Base-by-base conservation (phyloP, 2,329 filamentous ascomycete species). In the Penicillium griseofulvum region DNA sequence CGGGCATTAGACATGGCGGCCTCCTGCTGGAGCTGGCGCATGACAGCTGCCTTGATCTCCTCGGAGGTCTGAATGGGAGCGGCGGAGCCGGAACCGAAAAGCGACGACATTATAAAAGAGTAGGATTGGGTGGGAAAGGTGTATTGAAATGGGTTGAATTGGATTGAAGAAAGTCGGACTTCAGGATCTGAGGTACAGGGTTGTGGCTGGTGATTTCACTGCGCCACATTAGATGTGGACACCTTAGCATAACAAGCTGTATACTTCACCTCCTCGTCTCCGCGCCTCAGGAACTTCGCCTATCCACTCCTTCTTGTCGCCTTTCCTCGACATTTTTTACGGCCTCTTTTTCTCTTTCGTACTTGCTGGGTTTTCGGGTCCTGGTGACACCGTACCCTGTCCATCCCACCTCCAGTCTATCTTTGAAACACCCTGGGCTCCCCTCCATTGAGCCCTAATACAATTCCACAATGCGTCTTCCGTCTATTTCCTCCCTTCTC, bases 1-100 rank as follows among this genome's bases (percentile, higher is more conserved):
- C 84, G 82, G 43, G 87, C 87, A 66, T 91, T 91, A 66, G 78
- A 80, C 64, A 89, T 78, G 72, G 85, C 86, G 59, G 83, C 79
- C 74, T 89, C 84, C 60, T 81, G 73, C 70, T 83, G 81, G 61
- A 89, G 78, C 72, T 88, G 84, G 74, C 83, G 80, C 70, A 88
- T 83, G 55, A 90, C 66, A 49, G 81, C 71, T 78, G 80, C 74
- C 81, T 78, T 77, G 61, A 75, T 65, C 42, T 76, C 71, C 56
- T 64, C 65, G 48, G 62, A 70, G 50, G 63, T 60, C 63, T 63
- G 41, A 41, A 61, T 38, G 24, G 66, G 60, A 42, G 70, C 56
- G 52, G 57, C 54, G 51, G 70, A 65, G 59, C 68, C 65, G 50
- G 73, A 72, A 52, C 74, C 73, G 62, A 76, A 74, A 60, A 75